phyloP scores from a whole-genome alignment of 2,329 filamentous ascomycete species.

The Acarospora socialis region DNA sequence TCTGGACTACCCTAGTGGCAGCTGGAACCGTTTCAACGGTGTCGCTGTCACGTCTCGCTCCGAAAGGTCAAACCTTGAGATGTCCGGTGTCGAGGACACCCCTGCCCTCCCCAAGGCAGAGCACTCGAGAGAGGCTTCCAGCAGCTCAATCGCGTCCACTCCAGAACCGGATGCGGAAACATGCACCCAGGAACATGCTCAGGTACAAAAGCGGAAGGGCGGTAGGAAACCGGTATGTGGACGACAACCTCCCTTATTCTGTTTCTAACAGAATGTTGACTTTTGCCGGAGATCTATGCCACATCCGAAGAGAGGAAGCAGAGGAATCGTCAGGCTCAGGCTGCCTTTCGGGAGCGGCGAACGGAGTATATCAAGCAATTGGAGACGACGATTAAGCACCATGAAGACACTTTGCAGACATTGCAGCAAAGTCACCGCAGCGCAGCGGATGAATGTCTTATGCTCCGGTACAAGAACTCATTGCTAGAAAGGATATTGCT shows the following conservation, averaged over 20 bases:
- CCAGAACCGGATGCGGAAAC: slow-evolving; percentile 27
- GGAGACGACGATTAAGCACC: slow-evolving; percentile 90
- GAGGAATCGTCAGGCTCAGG: slow-evolving; percentile 90
- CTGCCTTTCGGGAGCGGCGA: slow-evolving; percentile 87
- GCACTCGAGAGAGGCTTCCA: slow-evolving; percentile 14
- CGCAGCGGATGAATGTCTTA: slow-evolving; percentile 90
- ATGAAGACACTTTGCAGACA: slow-evolving; percentile 85
- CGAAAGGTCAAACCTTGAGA: slow-evolving; percentile 3
- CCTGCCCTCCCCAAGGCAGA: slow-evolving; percentile 13
- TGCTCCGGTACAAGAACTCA: slow-evolving; percentile 98
- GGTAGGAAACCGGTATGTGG: slow-evolving; percentile 82
- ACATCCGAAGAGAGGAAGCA: slow-evolving; percentile 98
- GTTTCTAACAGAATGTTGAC: slow-evolving; percentile 2
- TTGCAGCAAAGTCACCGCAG: slow-evolving; percentile 88
- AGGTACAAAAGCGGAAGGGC: slow-evolving; percentile 79
- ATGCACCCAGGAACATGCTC: slow-evolving; percentile 25
- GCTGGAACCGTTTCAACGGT: not conserved
- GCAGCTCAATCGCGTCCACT: slow-evolving; percentile 28
- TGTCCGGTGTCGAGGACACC: slow-evolving; percentile 11
- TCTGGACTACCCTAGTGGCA: not conserved
- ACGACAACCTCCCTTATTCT: slow-evolving; percentile 13
- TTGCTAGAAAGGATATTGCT: slow-evolving; percentile 86
- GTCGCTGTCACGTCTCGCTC: not conserved
- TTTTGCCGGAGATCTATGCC: slow-evolving; percentile 65
- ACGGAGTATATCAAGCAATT: slow-evolving; percentile 99